Conservation (phyloP, 371 early-diverging fungal genomes). For the Haplosporangium sp. region DNA sequence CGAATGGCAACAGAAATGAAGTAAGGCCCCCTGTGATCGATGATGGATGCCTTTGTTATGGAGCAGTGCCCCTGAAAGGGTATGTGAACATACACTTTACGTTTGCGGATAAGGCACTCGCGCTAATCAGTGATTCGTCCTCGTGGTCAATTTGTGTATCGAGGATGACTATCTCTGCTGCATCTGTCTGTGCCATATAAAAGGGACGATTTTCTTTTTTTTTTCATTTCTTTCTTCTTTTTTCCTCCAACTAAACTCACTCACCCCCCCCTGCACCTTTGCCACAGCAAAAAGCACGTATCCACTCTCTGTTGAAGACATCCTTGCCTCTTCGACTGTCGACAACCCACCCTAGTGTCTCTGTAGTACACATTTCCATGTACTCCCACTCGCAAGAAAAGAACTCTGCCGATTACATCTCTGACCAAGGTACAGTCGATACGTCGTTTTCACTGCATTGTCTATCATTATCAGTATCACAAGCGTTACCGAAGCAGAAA, state of each 20-base stretch:
- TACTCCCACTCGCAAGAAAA: conserved; percentile 85
- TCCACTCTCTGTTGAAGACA: conserved; percentile 8
- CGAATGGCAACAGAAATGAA: too few relatives aligned
- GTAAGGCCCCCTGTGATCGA: too few relatives aligned
- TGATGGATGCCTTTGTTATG: too few relatives aligned
- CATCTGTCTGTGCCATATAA: too few relatives aligned
- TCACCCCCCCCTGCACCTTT: background rate
- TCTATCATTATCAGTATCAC: background rate
- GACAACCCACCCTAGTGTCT: conserved; percentile 15
- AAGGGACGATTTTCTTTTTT: background rate
- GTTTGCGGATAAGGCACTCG: too few relatives aligned
- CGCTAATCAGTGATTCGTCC: background rate
- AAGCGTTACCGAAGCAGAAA: too few relatives aligned
- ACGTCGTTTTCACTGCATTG: background rate
- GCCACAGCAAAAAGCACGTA: conserved; percentile 11
- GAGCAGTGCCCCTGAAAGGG: too few relatives aligned
- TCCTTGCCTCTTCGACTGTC: conserved; percentile 1
- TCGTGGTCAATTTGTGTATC: too few relatives aligned
- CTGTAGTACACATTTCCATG: conserved; percentile 65
- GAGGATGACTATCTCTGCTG: too few relatives aligned
- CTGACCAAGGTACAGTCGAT: conserved; percentile 75
- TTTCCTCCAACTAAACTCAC: conserved; percentile 1
- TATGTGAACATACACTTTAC: too few relatives aligned
- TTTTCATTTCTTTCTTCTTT: background rate
- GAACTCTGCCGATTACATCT: conserved; percentile 86